Evolutionary conservation across 1,284 basidiomycete genomes (phyloP), one percentile per base, ranked within the genome.

Genomic region (Athelia psychrophila): DNA sequence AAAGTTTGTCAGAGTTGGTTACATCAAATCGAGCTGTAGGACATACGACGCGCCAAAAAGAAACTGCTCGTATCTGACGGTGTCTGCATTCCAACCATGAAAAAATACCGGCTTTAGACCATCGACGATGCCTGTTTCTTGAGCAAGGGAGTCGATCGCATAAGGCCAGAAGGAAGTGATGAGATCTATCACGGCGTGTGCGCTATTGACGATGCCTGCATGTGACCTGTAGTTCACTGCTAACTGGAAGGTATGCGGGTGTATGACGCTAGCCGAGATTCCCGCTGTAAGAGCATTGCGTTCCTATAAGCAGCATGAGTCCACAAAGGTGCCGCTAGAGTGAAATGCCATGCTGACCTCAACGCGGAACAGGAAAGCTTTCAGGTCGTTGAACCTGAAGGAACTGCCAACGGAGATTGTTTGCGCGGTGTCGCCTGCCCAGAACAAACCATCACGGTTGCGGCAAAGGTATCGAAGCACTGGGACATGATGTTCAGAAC

Each of bases 361-460:
- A 0, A 81, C 63, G 20, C 79, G 73, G 52, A 79, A 79, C 22
- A 88, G 58, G 58, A 86, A 84, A 0, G 86, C 77, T 57, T 85
- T 90, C 51, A 91, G 61, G 42, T 89, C 87, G 55, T 86, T 71
- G 63, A 91, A 91, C 15, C 83, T 68, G 58, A 91, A 90, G 0
- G 84, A 80, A 51, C 84, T 87, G 0, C 87, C 88, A 1, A 79
- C 75, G 0, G 83, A 82, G 18, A 91, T 90, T 0, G 87, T 86
- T 58, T 91, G 88, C 0, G 88, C 87, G 0, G 88, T 91, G 59
- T 91, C 88, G 0, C 88, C 88, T 0, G 88, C 88, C 84, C 84
- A 91, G 60, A 89, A 88, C 20, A 87, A 65, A 0, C 88, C 88
- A 48, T 84, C 69, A 0, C 80, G 76, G 58, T 90, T 88, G 12